phyloP scores from a whole-genome alignment of 1,139 yeast species.

The Wickerhamiella infanticola region DNA sequence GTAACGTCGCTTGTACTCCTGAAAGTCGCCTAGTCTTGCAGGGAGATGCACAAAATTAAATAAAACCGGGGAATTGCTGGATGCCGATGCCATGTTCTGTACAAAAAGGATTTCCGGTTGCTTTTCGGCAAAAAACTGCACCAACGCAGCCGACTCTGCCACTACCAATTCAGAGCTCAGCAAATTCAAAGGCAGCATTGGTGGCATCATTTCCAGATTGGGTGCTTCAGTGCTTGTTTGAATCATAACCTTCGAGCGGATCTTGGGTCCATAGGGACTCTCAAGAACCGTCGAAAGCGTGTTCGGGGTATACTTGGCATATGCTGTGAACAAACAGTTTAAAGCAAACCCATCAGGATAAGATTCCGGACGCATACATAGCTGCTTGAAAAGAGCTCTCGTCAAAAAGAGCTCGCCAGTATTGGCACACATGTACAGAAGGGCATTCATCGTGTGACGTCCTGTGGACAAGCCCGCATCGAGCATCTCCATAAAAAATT shows the following conservation, averaged over 20 bases:
- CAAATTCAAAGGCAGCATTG: conserved; percentile 47
- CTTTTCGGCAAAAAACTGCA: conserved; percentile 38
- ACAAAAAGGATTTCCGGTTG: conserved; percentile 29
- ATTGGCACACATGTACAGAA: conserved; percentile 57
- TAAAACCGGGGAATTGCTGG: conserved; percentile 8
- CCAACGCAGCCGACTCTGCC: conserved; percentile 66
- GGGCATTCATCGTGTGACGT: conserved; percentile 43
- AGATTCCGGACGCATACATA: conserved; percentile 28
- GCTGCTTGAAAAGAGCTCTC: conserved; percentile 51
- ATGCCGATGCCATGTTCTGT: conserved; percentile 6
- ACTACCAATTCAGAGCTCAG: conserved; percentile 32
- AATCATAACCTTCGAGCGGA: conserved; percentile 13
- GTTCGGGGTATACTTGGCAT: conserved; percentile 21
- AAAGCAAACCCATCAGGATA: conserved; percentile 21
- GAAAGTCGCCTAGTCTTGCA: conserved; percentile 31
- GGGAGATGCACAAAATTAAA: conserved; percentile 43
- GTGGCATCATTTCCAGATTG: conserved; percentile 28
- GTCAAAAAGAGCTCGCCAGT: conserved; percentile 69
- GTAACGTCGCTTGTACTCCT: conserved; percentile 39
- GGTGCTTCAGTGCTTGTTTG: conserved; percentile 21
- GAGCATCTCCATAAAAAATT: conserved; percentile 52
- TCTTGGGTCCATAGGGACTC: conserved; percentile 19
- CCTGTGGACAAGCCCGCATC: conserved; percentile 27
- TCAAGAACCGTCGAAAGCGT: conserved; percentile 24
- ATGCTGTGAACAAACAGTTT: conserved; percentile 23